Evolutionary conservation across 1,284 basidiomycete genomes (phyloP), one percentile per base, ranked within the genome.

Genomic region (Cryptococcus sp.): DNA sequence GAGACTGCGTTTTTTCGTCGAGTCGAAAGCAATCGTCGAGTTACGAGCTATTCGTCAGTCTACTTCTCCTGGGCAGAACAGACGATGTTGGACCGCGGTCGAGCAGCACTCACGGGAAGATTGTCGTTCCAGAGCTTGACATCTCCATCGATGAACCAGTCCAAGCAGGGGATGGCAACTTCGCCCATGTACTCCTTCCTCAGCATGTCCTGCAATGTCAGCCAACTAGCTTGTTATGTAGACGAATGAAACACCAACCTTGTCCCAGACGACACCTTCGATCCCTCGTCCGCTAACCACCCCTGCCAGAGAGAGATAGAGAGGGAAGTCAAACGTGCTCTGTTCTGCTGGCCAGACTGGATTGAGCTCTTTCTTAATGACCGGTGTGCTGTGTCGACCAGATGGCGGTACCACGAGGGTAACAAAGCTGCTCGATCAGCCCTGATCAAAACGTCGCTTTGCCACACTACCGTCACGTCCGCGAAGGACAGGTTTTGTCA

Each of bases 111-210:
- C 25, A 72, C 71, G 6, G 65, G 59, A 31, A 69, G 56, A 28
- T 62, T 57, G 1, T 70, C 63, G 37, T 54, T 37, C 67, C 68
- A 73, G 4, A 69, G 53, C 9, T 51, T 43, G 1, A 62, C 59
- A n/a, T 54, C 72, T 2, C 75, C 78, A 2, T 77, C 75, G 19
- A 68, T 68, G 65, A 90, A 90, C 90, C 91, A 97, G 39, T 87
- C 81, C 25, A 85, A 82, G 23, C 94, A 67, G 0, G 81, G 79
- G 6, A 97, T 66, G 1, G 82, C 80, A 10, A 82, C 80, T 71
- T 97, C 94, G 25, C 94, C 94, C 42, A 97, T 80, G 72, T 97
- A 97, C 51, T 95, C 92, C 75, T 94, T 92, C 65, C 79, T 81
- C 57, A 90, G 71, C 59, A 84, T 75, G 43, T 75, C 72, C 69